These are phyloP conservation scores for Hamigera avellanea DNA, from an alignment of 495 filamentous ascomycete genomes.

Conservation along the genomic window DNA sequence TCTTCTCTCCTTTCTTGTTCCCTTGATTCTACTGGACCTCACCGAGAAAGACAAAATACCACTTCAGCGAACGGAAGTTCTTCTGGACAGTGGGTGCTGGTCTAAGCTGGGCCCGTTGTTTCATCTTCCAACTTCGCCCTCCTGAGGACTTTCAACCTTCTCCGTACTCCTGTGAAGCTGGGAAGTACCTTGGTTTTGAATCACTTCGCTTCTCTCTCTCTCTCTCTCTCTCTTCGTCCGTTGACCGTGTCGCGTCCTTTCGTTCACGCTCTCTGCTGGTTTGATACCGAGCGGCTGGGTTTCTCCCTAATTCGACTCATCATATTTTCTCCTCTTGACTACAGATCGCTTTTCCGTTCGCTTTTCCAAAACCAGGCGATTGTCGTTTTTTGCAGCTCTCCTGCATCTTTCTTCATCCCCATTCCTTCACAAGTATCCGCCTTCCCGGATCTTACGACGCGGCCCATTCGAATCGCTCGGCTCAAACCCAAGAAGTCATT, in stretches of 20 bases:
- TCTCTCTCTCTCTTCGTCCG: not conserved
- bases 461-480: too few relatives aligned
- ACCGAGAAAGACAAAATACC: too few relatives aligned
- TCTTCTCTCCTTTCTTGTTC: too few relatives aligned
- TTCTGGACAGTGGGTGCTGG: not conserved
- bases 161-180: not conserved
- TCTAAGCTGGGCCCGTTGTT: constrained; percentile 1
- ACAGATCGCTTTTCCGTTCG: too few relatives aligned
- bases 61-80: not conserved
- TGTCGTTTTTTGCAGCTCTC: too few relatives aligned
- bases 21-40: too few relatives aligned
- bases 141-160: not conserved
- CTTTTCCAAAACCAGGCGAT: too few relatives aligned
- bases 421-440: too few relatives aligned
- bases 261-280: constrained; percentile 8
- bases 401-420: too few relatives aligned
- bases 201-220: constrained; percentile 1
- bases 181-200: not conserved
- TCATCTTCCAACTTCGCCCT: constrained; percentile 1
- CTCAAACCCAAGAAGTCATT: too few relatives aligned
- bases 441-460: too few relatives aligned
- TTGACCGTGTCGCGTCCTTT: constrained; percentile 4
- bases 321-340: constrained; percentile 7
- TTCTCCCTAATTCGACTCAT: constrained; percentile 7
- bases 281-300: constrained; percentile 12